phyloP scores from a whole-genome alignment of 78 protist genomes.

The Fonticula alba region DNA sequence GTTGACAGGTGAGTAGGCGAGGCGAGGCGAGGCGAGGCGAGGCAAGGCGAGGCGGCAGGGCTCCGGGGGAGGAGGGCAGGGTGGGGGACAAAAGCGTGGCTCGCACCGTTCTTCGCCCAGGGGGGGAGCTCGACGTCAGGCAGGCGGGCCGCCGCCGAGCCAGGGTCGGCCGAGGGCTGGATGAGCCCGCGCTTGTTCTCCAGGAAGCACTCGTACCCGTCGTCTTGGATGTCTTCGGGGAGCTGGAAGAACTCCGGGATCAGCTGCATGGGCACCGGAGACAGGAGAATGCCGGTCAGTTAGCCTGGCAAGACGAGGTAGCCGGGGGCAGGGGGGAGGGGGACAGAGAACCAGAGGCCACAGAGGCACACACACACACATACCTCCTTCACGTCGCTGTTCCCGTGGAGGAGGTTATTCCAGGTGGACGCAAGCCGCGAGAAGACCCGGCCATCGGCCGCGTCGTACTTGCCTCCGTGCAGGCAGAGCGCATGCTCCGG shows the following conservation, averaged over 20 bases:
- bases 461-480: conserved; percentile 37
- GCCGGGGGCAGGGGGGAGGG: neutral
- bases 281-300: neutral
- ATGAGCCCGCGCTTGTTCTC: conserved; percentile 20
- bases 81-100: neutral
- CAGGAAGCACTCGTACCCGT: no score
- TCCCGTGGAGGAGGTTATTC: conserved; percentile 19
- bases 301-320: neutral
- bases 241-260: conserved; percentile 65
- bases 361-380: no score
- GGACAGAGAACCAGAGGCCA: no score
- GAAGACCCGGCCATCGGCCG: conserved; percentile 73
- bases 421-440: conserved; percentile 56
- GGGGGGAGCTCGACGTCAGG: conserved; percentile 79
- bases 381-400: conserved; percentile 65
- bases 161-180: neutral
- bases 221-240: neutral
- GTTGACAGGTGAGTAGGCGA: no score
- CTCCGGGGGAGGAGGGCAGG: neutral
- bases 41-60: no score
- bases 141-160: no score
- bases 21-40: no score
- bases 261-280: no score
- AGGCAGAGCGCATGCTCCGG: conserved; percentile 72
- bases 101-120: conserved; percentile 55